phyloP scores from a whole-genome alignment of 345 rosid genomes.

The Citrus unshiu region DNA sequence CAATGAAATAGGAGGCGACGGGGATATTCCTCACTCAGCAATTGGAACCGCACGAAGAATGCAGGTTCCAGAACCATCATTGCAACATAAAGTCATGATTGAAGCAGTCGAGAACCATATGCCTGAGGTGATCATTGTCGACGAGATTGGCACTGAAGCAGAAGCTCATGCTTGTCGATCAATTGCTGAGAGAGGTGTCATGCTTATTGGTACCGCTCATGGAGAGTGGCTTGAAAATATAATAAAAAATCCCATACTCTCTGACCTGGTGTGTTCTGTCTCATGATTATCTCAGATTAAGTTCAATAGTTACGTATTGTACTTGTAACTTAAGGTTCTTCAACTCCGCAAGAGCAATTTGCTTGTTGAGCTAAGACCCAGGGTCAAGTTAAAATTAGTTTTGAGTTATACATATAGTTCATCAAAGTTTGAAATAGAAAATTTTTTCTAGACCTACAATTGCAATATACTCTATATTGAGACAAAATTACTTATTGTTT shows the following conservation, averaged over 20 bases:
- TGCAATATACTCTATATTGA: neutral
- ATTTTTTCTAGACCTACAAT: too few relatives aligned
- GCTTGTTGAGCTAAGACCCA: neutral
- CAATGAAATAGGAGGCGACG: conserved; percentile 82
- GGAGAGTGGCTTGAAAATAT: conserved; percentile 61
- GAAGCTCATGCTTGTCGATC: conserved; percentile 68
- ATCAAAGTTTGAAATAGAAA: neutral
- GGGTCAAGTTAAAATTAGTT: neutral
- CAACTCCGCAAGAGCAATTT: too few relatives aligned
- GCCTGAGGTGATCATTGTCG: conserved; percentile 73
- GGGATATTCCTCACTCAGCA: conserved; percentile 68
- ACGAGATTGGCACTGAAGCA: conserved; percentile 68
- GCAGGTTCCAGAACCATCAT: conserved; percentile 64
- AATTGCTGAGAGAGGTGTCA: conserved; percentile 65
- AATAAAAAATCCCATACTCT: conserved; percentile 55
- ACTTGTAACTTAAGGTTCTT: neutral
- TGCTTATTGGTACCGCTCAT: conserved; percentile 67
- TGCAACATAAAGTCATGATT: conserved; percentile 70
- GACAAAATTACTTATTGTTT: neutral
- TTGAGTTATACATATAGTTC: neutral
- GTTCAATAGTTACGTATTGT: neutral
- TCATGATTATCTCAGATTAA: too few relatives aligned
- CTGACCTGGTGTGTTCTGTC: conserved; percentile 46
- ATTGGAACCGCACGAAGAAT: conserved; percentile 75
- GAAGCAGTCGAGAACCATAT: conserved; percentile 78